Base-by-base conservation (phyloP, 2,329 filamentous ascomycete species). In the Coleophoma crateriformis region DNA sequence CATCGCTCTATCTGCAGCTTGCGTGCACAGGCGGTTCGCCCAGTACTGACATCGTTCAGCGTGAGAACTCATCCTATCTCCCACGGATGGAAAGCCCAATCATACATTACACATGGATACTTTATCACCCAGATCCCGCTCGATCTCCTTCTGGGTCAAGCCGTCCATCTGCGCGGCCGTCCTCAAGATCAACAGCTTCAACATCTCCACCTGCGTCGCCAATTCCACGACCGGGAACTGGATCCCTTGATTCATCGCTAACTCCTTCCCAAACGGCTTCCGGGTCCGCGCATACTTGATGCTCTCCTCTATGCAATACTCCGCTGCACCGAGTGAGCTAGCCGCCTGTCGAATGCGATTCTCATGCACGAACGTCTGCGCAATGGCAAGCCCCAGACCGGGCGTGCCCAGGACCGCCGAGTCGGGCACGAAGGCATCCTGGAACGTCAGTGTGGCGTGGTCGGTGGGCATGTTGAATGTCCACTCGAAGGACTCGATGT, bases 381-480 rank as follows among this genome's bases (percentile, higher is more conserved):
- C 81, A 45, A 85, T 77, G 19, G 75, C 72, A 5, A 85, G 71
- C 10, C 81, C 80, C 40, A 72, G 68, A 53, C 78, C 74, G 10
- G 76, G 56, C 1, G 69, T 67, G 0, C 80, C 80, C 1, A 84
- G 67, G 33, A 82, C 67, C 2, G 76, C 69, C 17, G 69, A 71
- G 13, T 68, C 65, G 0, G 80, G 77, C 1, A 84, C 76, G 58
- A 70, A 77, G n/a, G 82, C 80, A 49, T 77, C 64, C n/a, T 71
- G 72, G 41, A 84, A 67, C 2, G 72, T 71, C 37, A 84, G 68
- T 1, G 79, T 84, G 3, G 81, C 81, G 59, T 84, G 81, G 61
- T 85, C 81, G 6, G 81, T 84, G 0, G 80, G 80, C 80, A 84
- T 85, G 57, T 84, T 84, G 47, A 84, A 72, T 1, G 80, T 84